phyloP scores from a whole-genome alignment of 2,329 filamentous ascomycete genomes.

The Botrytis aclada region DNA sequence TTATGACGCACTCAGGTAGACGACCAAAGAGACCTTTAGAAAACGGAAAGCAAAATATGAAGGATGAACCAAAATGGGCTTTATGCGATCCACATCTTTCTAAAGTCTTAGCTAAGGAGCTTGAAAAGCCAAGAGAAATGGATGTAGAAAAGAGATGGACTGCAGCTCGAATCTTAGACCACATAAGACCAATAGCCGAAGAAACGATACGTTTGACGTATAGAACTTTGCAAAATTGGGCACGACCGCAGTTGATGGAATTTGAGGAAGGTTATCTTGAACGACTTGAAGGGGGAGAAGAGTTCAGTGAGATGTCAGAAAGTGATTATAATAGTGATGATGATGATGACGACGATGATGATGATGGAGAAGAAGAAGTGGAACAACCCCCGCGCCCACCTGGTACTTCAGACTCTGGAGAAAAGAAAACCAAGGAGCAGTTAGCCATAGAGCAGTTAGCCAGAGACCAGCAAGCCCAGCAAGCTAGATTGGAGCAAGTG shows the following conservation, averaged over 20 bases:
- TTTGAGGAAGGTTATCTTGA: background rate
- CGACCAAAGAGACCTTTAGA: background rate
- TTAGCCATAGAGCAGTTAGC: background rate
- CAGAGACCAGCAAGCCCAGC: background rate
- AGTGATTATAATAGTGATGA: too few species aligned
- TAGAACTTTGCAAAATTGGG: background rate
- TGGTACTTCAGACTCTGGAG: too few species aligned
- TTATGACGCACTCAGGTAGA: background rate
- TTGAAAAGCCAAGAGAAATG: conserved; percentile 4
- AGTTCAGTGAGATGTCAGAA: background rate
- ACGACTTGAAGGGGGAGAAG: background rate
- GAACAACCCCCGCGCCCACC: too few species aligned
- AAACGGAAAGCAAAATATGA: background rate
- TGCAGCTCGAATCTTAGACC: background rate
- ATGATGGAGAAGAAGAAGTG: background rate
- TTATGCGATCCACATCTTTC: background rate
- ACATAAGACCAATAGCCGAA: background rate
- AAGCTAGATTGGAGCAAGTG: background rate
- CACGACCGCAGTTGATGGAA: background rate
- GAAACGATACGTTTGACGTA: background rate
- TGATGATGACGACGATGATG: background rate
- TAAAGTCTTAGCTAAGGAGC: background rate
- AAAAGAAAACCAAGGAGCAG: background rate
- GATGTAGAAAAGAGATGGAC: background rate
- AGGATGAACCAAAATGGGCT: background rate